Evolutionary conservation across 331 rosid species (phyloP).

Genomic region (Dryas integrifolia): DNA sequence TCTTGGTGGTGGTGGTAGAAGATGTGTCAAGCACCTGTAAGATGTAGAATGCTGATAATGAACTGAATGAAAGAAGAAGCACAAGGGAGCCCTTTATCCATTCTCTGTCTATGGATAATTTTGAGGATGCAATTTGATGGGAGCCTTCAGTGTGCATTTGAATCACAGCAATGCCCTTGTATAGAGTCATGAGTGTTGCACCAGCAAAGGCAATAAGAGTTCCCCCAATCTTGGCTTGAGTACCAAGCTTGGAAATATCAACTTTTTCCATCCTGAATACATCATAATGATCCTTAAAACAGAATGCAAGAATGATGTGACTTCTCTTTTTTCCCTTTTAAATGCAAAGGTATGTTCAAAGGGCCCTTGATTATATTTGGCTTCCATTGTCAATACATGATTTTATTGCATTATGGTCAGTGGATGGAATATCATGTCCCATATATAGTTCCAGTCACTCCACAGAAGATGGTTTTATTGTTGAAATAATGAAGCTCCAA

Average conservation of each 20-base stretch:
- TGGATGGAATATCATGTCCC: no score
- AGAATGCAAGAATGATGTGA: background rate
- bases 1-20: background rate
- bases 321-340: no score
- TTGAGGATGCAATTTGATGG: slow-evolving; percentile 5
- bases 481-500: no score
- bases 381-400: no score
- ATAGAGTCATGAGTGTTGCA: slow-evolving; percentile 25
- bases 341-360: no score
- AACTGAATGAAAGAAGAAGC: slow-evolving; percentile 13
- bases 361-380: no score
- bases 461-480: no score
- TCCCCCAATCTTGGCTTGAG: slow-evolving; percentile 26
- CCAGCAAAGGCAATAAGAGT: slow-evolving; percentile 25
- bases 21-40: slow-evolving; percentile 20
- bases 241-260: background rate
- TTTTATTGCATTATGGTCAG: no score
- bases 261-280: slow-evolving; percentile 24
- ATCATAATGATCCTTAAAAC: background rate
- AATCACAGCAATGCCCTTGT: slow-evolving; percentile 21
- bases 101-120: background rate
- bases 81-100: slow-evolving; percentile 29
- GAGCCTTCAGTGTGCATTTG: slow-evolving; percentile 2
- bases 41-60: slow-evolving; percentile 20
- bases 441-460: no score